Evolutionary conservation across 495 filamentous ascomycete genomes (phyloP).

Genomic region (Saxophila tyrrhenica): DNA sequence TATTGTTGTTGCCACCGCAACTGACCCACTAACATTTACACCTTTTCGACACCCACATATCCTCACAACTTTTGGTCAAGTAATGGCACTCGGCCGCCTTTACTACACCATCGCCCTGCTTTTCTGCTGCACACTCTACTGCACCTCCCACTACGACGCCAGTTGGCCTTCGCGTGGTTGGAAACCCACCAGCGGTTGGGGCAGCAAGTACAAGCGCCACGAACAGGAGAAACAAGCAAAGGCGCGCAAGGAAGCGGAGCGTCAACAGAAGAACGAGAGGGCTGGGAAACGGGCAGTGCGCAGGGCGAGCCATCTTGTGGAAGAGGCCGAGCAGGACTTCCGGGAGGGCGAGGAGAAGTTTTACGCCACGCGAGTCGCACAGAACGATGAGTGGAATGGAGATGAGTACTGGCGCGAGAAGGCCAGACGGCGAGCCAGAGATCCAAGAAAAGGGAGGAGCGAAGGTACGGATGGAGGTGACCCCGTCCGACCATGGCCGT

Average conservation of each 20-base stretch:
- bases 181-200: conserved; percentile 7
- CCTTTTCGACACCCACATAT: neutral
- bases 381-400: neutral
- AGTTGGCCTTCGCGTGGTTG: conserved; percentile 14
- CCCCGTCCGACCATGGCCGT: conserved; percentile 5
- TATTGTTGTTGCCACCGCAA: conserved; percentile 2
- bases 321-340: neutral
- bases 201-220: conserved; percentile 9
- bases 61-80: neutral
- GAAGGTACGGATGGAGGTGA: neutral
- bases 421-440: neutral
- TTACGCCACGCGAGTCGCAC: neutral
- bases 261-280: neutral
- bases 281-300: neutral
- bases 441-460: neutral
- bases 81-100: conserved; percentile 12
- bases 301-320: neutral
- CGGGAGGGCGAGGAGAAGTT: neutral
- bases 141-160: conserved; percentile 9
- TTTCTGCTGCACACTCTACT: conserved; percentile 5
- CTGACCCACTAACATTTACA: neutral
- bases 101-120: conserved; percentile 14
- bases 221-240: conserved; percentile 1
- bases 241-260: neutral
- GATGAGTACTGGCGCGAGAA: neutral